Evolutionary conservation across 768 basidiomycete genomes (phyloP).

Genomic region (Termitomyces bulborhizus): DNA sequence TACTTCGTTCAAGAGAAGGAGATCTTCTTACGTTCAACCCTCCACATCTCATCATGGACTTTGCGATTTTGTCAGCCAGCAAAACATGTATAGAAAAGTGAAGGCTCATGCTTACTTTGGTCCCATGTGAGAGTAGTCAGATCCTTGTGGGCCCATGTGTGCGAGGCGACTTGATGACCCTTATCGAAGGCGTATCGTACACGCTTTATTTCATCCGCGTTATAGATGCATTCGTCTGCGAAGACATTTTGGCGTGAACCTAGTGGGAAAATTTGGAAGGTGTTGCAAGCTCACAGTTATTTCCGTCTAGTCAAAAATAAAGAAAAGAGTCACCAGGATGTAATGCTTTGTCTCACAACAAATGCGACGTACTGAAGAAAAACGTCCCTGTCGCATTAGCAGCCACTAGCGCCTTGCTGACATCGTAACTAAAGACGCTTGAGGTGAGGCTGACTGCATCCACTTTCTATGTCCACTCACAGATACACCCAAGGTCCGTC

Average conservation of each 20-base stretch:
- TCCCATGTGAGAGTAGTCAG: conserved; percentile 32
- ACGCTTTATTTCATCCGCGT: conserved; percentile 22
- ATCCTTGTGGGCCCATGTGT: conserved; percentile 39
- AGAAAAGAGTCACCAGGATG: background rate
- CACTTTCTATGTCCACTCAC: conserved; percentile 4
- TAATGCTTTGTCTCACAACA: background rate
- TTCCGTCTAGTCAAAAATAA: conserved; percentile 23
- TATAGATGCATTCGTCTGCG: conserved; percentile 34
- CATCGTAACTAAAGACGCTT: conserved; percentile 21
- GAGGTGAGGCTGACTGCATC: background rate
- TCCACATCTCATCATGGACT: conserved; percentile 43
- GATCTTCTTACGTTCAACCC: conserved; percentile 31
- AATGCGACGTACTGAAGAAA: conserved; percentile 33
- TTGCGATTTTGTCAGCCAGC: background rate
- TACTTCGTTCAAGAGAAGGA: background rate
- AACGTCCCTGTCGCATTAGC: conserved; percentile 35
- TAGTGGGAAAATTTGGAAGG: background rate
- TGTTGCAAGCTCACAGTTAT: conserved; percentile 26
- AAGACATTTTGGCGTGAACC: background rate
- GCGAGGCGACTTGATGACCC: conserved; percentile 39
- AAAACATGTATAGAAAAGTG: background rate
- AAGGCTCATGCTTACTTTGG: conserved; percentile 23
- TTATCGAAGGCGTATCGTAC: conserved; percentile 31
- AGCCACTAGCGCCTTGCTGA: conserved; percentile 27
- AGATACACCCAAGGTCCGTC: conserved; percentile 18